Percentiles rank a stretch among this genome's conserved stretches.
phyloP scores from a whole-genome alignment of 1,284 basidiomycete genomes.

The Rhodotorula sp. region DNA sequence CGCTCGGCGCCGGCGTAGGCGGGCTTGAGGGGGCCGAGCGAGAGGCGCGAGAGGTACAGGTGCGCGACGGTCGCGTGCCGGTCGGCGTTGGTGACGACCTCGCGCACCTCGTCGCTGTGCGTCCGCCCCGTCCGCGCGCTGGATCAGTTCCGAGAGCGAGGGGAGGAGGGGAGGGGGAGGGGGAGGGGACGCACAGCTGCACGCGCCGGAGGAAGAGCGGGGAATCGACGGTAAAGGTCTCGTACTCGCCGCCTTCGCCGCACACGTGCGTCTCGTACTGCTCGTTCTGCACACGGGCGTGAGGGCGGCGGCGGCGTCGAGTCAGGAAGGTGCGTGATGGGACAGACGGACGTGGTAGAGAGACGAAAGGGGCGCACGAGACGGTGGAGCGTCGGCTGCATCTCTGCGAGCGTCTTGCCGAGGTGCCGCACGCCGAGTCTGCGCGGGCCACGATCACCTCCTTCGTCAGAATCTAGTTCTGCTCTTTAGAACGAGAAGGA shows the following conservation, averaged over 20 bases:
- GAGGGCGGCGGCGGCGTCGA: not conserved
- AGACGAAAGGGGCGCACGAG: not conserved
- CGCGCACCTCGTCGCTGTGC: slow-evolving; percentile 20
- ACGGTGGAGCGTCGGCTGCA: slow-evolving; percentile 67
- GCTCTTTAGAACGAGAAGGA: too few relatives aligned
- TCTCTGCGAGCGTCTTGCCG: slow-evolving; percentile 71
- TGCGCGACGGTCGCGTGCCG: slow-evolving; percentile 69
- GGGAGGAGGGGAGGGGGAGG: not conserved
- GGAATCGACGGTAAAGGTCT: slow-evolving; percentile 86
- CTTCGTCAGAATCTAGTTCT: too few relatives aligned
- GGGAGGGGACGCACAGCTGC: slow-evolving; percentile 59
- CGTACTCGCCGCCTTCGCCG: slow-evolving; percentile 98
- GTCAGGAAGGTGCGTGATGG: too few relatives aligned
- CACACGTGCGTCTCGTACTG: slow-evolving; percentile 91
- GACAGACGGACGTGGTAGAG: not conserved
- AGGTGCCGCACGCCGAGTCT: slow-evolving; percentile 63
- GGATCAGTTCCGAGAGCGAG: too few relatives aligned
- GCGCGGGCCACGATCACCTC: too few relatives aligned
- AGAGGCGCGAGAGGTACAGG: slow-evolving; percentile 70
- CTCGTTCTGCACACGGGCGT: slow-evolving; percentile 60
- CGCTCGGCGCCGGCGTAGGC: not conserved
- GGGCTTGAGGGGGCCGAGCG: slow-evolving; percentile 54
- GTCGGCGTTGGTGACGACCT: slow-evolving; percentile 30
- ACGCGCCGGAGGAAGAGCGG: slow-evolving; percentile 83
- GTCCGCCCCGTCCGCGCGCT: too few relatives aligned